A percentile compares a stretch with the other conserved stretches of the same genome.
Evolutionary conservation across 129 eudicot species (phyloP).

Genomic region (Lonicera japonica): DNA sequence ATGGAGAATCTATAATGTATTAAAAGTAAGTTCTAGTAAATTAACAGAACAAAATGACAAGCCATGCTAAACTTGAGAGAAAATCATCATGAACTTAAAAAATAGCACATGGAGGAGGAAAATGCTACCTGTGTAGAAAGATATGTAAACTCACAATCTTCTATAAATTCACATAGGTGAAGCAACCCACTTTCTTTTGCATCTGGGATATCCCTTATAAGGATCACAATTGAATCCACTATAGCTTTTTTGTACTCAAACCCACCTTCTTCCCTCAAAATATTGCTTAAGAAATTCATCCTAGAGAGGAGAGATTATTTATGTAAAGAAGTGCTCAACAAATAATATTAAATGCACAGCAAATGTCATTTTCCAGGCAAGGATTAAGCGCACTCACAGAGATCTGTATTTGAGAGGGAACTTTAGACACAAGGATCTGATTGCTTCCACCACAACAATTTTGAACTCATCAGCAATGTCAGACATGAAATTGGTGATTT

Average conservation of each 20-base stretch:
- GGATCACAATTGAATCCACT: slow-evolving; percentile 88
- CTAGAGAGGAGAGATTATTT: slow-evolving; percentile 19
- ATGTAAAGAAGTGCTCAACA: neutral
- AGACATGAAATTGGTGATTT: slow-evolving; percentile 94
- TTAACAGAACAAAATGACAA: neutral
- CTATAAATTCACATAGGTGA: slow-evolving; percentile 96
- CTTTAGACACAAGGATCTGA: slow-evolving; percentile 86
- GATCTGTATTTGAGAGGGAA: slow-evolving; percentile 95
- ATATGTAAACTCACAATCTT: slow-evolving; percentile 97
- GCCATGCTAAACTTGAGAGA: slow-evolving; percentile 1
- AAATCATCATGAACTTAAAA: neutral
- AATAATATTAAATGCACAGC: slow-evolving; percentile 5
- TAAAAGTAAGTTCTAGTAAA: slow-evolving; percentile 10
- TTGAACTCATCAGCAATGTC: slow-evolving; percentile 98
- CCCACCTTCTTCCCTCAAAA: slow-evolving; percentile 94
- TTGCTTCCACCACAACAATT: slow-evolving; percentile 97
- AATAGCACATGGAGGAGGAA: neutral
- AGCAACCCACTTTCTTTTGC: slow-evolving; percentile 95
- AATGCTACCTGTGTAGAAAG: slow-evolving; percentile 83
- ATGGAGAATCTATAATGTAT: slow-evolving; percentile 61
- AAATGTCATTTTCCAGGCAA: neutral
- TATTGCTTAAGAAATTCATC: slow-evolving; percentile 92
- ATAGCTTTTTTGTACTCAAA: slow-evolving; percentile 93
- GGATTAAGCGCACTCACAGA: slow-evolving; percentile 42
- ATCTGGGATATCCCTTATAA: slow-evolving; percentile 92